Conservation (phyloP, 140 eudicot species). For the Erigeron philadelphicus region DNA sequence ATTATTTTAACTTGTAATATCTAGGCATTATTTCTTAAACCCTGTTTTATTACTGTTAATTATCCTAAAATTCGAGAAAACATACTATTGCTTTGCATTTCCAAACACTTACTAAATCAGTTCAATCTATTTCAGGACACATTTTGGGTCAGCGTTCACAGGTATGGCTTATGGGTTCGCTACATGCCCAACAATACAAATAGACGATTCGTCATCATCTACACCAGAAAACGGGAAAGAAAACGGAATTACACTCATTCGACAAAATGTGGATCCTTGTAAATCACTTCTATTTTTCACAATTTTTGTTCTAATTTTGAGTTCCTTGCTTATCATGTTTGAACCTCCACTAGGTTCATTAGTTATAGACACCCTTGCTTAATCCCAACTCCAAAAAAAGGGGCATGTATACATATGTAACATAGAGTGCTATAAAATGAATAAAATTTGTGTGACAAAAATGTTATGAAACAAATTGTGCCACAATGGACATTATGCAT, state of each 20-base stretch:
- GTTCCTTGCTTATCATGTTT: conserved; percentile 44
- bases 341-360: conserved; percentile 61
- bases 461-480: background rate
- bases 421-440: background rate
- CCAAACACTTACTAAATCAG: background rate
- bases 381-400: conserved; percentile 15
- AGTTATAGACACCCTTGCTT: conserved; percentile 32
- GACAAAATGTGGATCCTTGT: conserved; percentile 52
- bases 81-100: no score
- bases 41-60: no score
- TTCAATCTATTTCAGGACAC: conserved; percentile 51
- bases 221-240: conserved; percentile 41
- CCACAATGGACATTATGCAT: conserved; percentile 21
- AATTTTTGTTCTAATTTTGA: conserved; percentile 45
- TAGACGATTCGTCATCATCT: conserved; percentile 34
- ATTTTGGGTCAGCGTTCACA: conserved; percentile 56
- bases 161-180: conserved; percentile 67
- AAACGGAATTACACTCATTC: conserved; percentile 47
- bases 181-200: conserved; percentile 57
- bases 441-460: background rate
- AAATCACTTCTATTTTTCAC: conserved; percentile 60
- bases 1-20: no score
- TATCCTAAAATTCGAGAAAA: no score
- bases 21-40: no score
- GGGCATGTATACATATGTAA: conserved; percentile 15